Evolutionary conservation across 306 rosid species (phyloP).

Genomic region (Alnus glutinosa): DNA sequence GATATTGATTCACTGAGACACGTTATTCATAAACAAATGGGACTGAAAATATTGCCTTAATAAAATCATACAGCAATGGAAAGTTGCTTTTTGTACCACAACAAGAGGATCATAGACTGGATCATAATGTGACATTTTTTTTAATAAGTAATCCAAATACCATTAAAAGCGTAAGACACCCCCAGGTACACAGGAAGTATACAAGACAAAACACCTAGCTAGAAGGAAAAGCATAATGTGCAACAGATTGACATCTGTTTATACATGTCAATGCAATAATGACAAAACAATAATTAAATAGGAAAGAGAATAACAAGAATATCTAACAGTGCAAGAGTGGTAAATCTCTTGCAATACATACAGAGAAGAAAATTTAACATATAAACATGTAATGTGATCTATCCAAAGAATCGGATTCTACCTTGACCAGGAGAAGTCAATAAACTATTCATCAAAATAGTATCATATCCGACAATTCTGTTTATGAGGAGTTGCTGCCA

Average conservation of each 20-base stretch:
- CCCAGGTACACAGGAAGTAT: too few relatives aligned
- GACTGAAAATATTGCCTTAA: not conserved
- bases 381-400: not conserved
- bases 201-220: too few relatives aligned
- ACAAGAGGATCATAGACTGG: not conserved
- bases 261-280: not conserved
- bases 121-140: not conserved
- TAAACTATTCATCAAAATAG: slow-evolving; percentile 94
- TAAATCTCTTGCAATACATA: not conserved
- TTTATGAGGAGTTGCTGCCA: slow-evolving; percentile 98
- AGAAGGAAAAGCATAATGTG: not conserved
- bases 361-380: not conserved
- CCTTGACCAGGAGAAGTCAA: slow-evolving; percentile 96
- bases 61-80: not conserved
- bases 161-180: too few relatives aligned
- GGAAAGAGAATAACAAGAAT: not conserved
- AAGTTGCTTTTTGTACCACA: not conserved
- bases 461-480: slow-evolving; percentile 97
- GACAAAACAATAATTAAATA: not conserved
- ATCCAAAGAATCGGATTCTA: slow-evolving; percentile 26
- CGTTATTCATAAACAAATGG: too few relatives aligned
- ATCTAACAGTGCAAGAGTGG: not conserved
- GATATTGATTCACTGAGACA: not conserved
- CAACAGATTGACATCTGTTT: too few relatives aligned
- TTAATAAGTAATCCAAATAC: too few relatives aligned